These are phyloP conservation scores for Rosa chinensis DNA, from an alignment of 306 rosid species.

Conservation along the genomic window DNA sequence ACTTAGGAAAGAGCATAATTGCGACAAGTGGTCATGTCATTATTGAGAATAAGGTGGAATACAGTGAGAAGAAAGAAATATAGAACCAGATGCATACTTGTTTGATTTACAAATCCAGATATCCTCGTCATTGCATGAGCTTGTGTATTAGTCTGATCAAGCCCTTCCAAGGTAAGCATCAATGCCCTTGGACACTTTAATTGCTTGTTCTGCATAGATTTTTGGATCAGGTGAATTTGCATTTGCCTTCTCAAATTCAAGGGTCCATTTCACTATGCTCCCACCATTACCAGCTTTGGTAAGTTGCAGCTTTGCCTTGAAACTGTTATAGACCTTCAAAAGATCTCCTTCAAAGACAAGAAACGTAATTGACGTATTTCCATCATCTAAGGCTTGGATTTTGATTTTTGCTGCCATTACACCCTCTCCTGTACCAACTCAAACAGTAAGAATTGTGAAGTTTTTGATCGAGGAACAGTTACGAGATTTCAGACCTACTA, in stretches of 20 bases:
- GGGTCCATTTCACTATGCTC: slow-evolving; percentile 2
- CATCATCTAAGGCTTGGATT: slow-evolving; percentile 1
- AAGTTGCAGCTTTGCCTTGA: slow-evolving; percentile 12
- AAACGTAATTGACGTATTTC: not conserved
- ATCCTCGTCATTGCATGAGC: no score
- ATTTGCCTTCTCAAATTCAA: not conserved
- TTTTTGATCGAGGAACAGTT: no score
- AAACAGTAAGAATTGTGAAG: no score
- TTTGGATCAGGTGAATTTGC: not conserved
- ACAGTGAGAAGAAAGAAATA: no score
- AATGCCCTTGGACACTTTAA: slow-evolving; percentile 23
- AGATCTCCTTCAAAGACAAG: slow-evolving; percentile 15
- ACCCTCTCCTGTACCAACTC: slow-evolving; percentile 12
- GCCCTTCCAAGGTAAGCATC: slow-evolving; percentile 20
- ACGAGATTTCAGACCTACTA: no score
- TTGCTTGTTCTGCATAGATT: slow-evolving; percentile 5
- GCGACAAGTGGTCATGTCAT: no score
- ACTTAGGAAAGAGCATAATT: no score
- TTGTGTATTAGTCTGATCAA: no score
- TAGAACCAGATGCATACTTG: no score
- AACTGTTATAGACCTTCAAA: slow-evolving; percentile 5
- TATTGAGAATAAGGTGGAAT: no score
- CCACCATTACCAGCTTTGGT: not conserved
- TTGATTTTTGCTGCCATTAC: slow-evolving; percentile 8
- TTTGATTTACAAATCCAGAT: no score